Conservation (phyloP, 805 yeast species). For the Metschnikowia noctiluminum region DNA sequence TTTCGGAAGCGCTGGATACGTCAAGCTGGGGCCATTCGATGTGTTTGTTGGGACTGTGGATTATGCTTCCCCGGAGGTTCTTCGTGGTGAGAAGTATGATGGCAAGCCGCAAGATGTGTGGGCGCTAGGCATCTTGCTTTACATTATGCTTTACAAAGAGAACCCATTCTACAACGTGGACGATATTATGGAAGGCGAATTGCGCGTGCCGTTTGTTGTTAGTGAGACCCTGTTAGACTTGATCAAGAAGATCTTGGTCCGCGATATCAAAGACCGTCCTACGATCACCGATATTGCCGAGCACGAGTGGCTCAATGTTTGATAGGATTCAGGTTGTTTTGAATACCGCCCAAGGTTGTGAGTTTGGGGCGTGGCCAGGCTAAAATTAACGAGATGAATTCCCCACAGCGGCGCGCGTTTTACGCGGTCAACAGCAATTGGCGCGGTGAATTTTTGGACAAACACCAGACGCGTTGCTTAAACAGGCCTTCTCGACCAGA, state of each 20-base stretch:
- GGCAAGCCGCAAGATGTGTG: conserved; percentile 96
- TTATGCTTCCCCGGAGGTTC: conserved; percentile 96
- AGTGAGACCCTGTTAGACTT: conserved; percentile 60
- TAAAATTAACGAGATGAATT: too few species aligned
- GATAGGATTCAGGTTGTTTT: not conserved
- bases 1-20: conserved; percentile 93
- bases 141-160: conserved; percentile 88
- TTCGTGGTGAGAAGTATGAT: conserved; percentile 81
- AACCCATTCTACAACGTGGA: conserved; percentile 95
- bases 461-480: too few species aligned
- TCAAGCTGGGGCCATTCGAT: conserved; percentile 89
- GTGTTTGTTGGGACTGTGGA: conserved; percentile 97
- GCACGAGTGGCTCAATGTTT: conserved; percentile 59
- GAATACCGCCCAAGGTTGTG: too few species aligned
- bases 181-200: conserved; percentile 88
- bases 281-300: conserved; percentile 65
- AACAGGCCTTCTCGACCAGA: too few species aligned
- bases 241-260: conserved; percentile 62
- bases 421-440: conserved; percentile 6
- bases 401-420: conserved; percentile 7
- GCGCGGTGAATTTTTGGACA: not conserved
- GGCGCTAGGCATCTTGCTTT: conserved; percentile 90
- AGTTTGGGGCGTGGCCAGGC: too few species aligned
- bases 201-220: conserved; percentile 65
- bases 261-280: conserved; percentile 67